These are phyloP conservation scores for Stipa capillata DNA, from an alignment of 176 grass and related monocot species.

Conservation along the genomic window DNA sequence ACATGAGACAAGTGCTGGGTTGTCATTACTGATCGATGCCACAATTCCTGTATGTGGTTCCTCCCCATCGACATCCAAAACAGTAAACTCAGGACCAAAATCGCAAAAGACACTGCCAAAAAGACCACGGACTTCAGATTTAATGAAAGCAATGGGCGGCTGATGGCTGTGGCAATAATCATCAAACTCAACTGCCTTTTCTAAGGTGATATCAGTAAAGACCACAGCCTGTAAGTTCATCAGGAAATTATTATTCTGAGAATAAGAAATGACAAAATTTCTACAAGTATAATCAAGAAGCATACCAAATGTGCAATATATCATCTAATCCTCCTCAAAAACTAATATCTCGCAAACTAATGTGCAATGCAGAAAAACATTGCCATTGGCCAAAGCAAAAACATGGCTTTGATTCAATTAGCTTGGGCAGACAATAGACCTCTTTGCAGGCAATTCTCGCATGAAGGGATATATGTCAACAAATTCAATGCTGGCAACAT, in stretches of 20 bases:
- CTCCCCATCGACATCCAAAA: constrained; percentile 87
- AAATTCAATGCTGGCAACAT: not conserved
- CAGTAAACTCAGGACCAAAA: constrained; percentile 83
- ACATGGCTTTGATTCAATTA: not conserved
- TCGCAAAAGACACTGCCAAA: constrained; percentile 87
- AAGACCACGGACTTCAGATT: constrained; percentile 71
- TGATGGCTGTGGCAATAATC: constrained; percentile 75
- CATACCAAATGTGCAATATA: not conserved
- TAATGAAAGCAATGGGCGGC: constrained; percentile 89
- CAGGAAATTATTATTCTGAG: not conserved
- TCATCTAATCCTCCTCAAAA: not conserved
- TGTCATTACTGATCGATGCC: constrained; percentile 85
- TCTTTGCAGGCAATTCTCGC: not conserved
- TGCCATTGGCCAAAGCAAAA: not conserved
- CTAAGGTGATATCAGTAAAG: constrained; percentile 78
- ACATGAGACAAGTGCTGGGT: constrained; percentile 70
- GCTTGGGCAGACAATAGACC: not conserved
- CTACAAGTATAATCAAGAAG: not conserved
- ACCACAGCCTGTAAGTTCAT: constrained; percentile 54
- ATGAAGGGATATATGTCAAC: not conserved
- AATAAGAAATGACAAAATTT: not conserved
- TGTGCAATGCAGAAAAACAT: constrained; percentile 3
- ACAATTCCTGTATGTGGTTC: constrained; percentile 88
- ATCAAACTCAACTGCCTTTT: constrained; percentile 72
- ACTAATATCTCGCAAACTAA: not conserved